These are phyloP conservation scores for Erythrobasidium yunnanense DNA, from an alignment of 768 basidiomycete species.

Conservation along the genomic window DNA sequence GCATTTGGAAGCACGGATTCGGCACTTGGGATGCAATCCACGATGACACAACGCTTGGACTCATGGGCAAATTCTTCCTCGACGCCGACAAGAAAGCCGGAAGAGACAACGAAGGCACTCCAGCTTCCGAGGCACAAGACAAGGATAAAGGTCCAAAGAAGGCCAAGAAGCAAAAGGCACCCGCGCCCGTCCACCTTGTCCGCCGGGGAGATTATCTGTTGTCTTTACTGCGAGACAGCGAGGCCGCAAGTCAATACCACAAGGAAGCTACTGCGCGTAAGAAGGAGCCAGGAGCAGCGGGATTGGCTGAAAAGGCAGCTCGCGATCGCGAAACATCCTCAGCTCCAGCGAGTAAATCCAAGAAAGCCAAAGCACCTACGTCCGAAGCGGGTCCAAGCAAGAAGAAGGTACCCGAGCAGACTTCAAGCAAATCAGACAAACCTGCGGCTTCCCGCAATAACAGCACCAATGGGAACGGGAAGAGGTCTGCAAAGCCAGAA, in stretches of 20 bases:
- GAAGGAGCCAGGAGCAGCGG: not conserved
- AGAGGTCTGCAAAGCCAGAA: constrained; percentile 87
- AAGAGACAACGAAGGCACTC: constrained; percentile 6
- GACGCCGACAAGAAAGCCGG: constrained; percentile 96
- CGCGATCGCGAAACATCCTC: too few relatives aligned
- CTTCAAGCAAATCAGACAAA: not conserved
- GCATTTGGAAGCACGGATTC: constrained; percentile 85
- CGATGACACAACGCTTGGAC: constrained; percentile 69
- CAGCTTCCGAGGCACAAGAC: constrained; percentile 33
- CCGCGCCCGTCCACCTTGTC: constrained; percentile 95
- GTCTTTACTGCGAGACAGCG: constrained; percentile 61
- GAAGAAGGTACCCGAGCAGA: not conserved
- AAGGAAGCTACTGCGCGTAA: constrained; percentile 5
- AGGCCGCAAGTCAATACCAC: constrained; percentile 1
- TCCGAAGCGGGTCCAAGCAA: not conserved
- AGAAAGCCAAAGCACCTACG: too few relatives aligned
- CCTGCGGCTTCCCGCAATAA: too few relatives aligned
- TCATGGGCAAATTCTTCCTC: constrained; percentile 91
- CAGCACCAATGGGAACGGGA: constrained; percentile 62
- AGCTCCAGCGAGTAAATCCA: too few relatives aligned
- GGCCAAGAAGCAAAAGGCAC: constrained; percentile 61
- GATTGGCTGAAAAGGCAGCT: too few relatives aligned
- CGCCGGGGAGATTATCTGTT: constrained; percentile 90
- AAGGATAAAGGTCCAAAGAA: constrained; percentile 43
- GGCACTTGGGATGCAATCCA: constrained; percentile 94